Base-by-base conservation (phyloP, 495 filamentous ascomycete species). In the Hyaloscypha bicolor region DNA sequence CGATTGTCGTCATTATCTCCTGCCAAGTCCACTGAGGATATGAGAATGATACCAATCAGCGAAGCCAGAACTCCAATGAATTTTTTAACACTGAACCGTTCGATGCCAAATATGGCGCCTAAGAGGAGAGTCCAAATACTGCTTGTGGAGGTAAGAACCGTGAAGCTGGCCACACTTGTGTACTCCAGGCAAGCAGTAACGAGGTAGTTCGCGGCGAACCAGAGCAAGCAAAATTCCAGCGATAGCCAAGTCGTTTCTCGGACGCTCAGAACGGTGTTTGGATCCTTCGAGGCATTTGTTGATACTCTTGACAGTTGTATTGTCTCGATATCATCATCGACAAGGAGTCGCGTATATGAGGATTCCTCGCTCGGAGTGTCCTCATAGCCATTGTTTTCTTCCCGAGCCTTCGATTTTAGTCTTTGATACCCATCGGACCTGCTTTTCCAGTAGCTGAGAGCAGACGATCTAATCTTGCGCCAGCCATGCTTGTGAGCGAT, bases 61-160 rank as follows among this genome's bases (percentile, higher is more conserved):
- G 93, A 96, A 29, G 93, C 91, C 62, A 95, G 68, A 21, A 97
- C 93, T 57, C 93, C 93, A 16, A 91, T 61, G 55, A 96, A 80
- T 78, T 99, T 99, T 64, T 90, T 87, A 60, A 88, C 63, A 2
- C 90, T 92, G 79, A 97, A 97, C 60, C 78, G 80, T 77, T 98
- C 96, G 62, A 97, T 90, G 9, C 85, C 76, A 62, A 93, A 82
- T 12, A 94, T 25, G 58, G 90, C 86, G 64, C 95, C 92, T 71
- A 95, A 88, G 25, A 97, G 77, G n/a, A 99, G 83, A 22, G 95
- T 99, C 88, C 92, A 99, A 35, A 97, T 89, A 72, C 91, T 91
- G 78, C 93, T 95, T n/a, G 93, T 98, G 29, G 91, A 93, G 11
- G 90, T 93, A 51, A 99, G 76, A 71, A 99, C 97, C 1, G 96